Base-by-base conservation (phyloP, 208 protist genomes). In the Acanthamoeba lenticulata region DNA sequence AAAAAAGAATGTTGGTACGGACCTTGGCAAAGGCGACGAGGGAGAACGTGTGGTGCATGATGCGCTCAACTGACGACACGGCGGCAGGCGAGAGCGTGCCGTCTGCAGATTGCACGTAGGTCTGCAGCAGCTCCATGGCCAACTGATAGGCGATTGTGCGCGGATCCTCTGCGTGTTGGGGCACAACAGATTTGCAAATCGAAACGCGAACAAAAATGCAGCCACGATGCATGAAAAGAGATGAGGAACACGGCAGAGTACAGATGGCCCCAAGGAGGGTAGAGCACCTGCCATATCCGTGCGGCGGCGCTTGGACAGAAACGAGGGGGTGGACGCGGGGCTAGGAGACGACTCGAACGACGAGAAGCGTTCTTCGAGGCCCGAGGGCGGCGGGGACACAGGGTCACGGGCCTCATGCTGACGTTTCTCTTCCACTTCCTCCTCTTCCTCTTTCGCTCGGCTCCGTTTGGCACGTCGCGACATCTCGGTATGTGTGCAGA, bases 51-150 rank as follows among this genome's bases (percentile, higher is more conserved):
- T 83, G 72, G 42, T 83, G 72, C 72, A 83, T 83, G 34, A 83
- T 83, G 72, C 72, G 72, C 38, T 83, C 72, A 15, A 83, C 72
- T 7, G 72, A 83, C 15, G 72, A 83, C 19, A 83, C 72, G 19
- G 72, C 72, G 27, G 72, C 36, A 13, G 72, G 40, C 34, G 72
- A 83, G 4, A 83, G 72, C 19, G 42, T 83, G 72, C 72, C 72
- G 29, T 83, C 72, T 9, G 72, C 72, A 11, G 72, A 83, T 21
- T 44, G 36, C 27, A 83, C 72, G 42, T 24, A 49, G 24, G 72
- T 49, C 72, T 83, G 72, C 72, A 83, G 72, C 72, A 83, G 72
- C 72, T 83, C 72, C 72, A 83, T 83, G 21, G 72, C 72, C 72
- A 83, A 29, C 42, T 83, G 72, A 21, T 83, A 83, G 9, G 72